Conservation (phyloP, 495 filamentous ascomycete genomes). For the Penicillium ochrochloron region DNA sequence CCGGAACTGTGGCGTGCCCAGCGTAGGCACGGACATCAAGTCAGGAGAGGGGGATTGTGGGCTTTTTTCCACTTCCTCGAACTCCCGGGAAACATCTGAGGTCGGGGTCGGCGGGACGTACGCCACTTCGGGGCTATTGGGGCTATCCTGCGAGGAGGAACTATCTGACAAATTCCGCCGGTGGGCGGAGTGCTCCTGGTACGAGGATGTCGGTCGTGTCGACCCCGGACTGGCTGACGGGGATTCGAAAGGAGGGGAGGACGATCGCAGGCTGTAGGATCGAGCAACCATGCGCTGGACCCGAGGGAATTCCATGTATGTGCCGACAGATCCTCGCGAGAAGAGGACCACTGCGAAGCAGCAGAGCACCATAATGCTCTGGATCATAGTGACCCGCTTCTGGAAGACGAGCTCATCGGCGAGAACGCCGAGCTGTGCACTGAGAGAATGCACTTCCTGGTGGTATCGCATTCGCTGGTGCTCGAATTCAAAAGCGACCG, state of each 20-base stretch:
- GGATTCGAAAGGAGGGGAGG: slow-evolving; percentile 47
- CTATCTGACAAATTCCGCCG: slow-evolving; percentile 47
- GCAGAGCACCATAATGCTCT: slow-evolving; percentile 82
- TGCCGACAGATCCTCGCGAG: slow-evolving; percentile 50
- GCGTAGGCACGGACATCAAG: slow-evolving; percentile 27
- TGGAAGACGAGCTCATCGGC: slow-evolving; percentile 96
- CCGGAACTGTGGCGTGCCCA: slow-evolving; percentile 33
- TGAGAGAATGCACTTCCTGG: slow-evolving; percentile 81
- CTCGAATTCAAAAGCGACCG: slow-evolving; percentile 89
- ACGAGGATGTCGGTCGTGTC: slow-evolving; percentile 47
- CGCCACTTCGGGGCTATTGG: slow-evolving; percentile 43
- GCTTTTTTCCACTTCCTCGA: slow-evolving; percentile 21
- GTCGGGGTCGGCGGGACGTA: slow-evolving; percentile 56
- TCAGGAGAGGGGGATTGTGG: slow-evolving; percentile 23
- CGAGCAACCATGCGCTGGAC: slow-evolving; percentile 61
- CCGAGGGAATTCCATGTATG: slow-evolving; percentile 59
- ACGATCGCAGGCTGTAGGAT: slow-evolving; percentile 50
- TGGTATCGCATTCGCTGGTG: slow-evolving; percentile 80
- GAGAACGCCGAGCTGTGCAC: slow-evolving; percentile 77
- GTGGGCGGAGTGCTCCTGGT: slow-evolving; percentile 38
- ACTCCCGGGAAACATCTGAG: slow-evolving; percentile 37
- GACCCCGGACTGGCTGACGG: slow-evolving; percentile 51
- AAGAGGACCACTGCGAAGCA: slow-evolving; percentile 91
- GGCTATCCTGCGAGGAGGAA: slow-evolving; percentile 40
- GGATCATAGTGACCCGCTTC: slow-evolving; percentile 89